Evolutionary conservation across 2,329 filamentous ascomycete species (phyloP), one percentile per base, ranked within the genome.

Genomic region (Ceratocystiopsis sp.): DNA sequence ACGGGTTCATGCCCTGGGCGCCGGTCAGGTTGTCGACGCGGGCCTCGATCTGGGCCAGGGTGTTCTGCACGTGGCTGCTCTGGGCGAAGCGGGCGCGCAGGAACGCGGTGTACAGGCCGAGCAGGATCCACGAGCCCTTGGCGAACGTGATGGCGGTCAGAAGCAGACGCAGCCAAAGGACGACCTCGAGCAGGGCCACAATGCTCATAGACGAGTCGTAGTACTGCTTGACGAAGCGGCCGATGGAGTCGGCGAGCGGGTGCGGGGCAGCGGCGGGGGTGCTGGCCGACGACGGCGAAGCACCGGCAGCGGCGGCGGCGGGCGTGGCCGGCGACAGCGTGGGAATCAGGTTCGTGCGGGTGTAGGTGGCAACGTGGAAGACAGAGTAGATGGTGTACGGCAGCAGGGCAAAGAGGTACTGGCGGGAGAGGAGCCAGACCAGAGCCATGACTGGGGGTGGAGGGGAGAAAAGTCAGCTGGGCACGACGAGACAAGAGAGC

Each of bases 351-450:
- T 93, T 93, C 60, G 83, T 82, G 61, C 91, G 86, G 51, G 83
- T 84, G 67, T 98, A 98, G 51, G 91, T 96, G 48, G 87, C 84
- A 53, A 96, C 86, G 66, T 98, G 91, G 78, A 98, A 98, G 63
- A 96, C 65, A 46, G 89, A 96, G 75, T 96, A 98, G 63, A 98
- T 84, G 54, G 78, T 80, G 67, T 94, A 98, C 25, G 91, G 91
- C 44, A 95, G 75, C 55, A 98, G 75, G 44, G 91, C 91, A 54
- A 95, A 72, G 35, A 85, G 79, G 55, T 93, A 81, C 66, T 95
- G 87, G 53, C 84, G 82, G 48, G 80, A 78, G 63, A 89, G 80
- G 54, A 98, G 83, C 91, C 91, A 98, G 55, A 96, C 75, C 49
- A 96, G 71, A 45, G 87, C 86, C 83, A 96, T 87, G 54, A 76